Conservation (phyloP, 805 yeast species). For the Cyberlindnera petersonii region DNA sequence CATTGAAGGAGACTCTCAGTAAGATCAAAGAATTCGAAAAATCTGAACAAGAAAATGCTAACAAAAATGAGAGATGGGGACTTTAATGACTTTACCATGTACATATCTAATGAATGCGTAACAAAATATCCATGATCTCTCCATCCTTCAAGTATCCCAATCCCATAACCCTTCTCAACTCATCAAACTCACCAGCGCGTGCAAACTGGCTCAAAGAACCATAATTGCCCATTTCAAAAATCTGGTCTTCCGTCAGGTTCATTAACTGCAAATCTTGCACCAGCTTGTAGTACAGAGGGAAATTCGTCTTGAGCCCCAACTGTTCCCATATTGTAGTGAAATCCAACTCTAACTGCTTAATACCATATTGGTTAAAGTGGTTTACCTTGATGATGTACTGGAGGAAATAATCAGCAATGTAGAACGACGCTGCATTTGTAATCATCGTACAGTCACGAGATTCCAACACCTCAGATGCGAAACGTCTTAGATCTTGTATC, state of each 20-base stretch:
- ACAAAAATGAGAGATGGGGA: neutral
- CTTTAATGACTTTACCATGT: too few relatives aligned
- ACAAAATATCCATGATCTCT: conserved; percentile 35
- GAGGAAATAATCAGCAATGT: conserved; percentile 30
- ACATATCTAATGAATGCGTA: conserved; percentile 28
- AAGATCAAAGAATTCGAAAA: conserved; percentile 12
- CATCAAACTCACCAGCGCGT: conserved; percentile 26
- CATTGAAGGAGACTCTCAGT: conserved; percentile 14
- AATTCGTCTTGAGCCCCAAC: conserved; percentile 21
- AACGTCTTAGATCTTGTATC: conserved; percentile 21
- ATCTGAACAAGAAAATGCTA: neutral
- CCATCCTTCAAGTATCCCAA: conserved; percentile 28
- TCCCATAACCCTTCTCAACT: conserved; percentile 21
- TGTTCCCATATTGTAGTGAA: conserved; percentile 28
- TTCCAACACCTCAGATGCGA: conserved; percentile 18
- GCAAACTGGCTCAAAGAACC: conserved; percentile 28
- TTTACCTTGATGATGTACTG: conserved; percentile 36
- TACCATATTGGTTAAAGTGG: conserved; percentile 32
- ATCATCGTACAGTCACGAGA: conserved; percentile 19
- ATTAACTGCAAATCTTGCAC: conserved; percentile 25
- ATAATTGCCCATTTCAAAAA: conserved; percentile 14
- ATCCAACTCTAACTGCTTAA: conserved; percentile 32
- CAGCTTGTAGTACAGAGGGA: conserved; percentile 23
- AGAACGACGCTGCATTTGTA: conserved; percentile 25
- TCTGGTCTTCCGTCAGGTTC: conserved; percentile 27